Base-by-base conservation (phyloP, 2,329 filamentous ascomycete species). In the Trichoderma oligosporum region DNA sequence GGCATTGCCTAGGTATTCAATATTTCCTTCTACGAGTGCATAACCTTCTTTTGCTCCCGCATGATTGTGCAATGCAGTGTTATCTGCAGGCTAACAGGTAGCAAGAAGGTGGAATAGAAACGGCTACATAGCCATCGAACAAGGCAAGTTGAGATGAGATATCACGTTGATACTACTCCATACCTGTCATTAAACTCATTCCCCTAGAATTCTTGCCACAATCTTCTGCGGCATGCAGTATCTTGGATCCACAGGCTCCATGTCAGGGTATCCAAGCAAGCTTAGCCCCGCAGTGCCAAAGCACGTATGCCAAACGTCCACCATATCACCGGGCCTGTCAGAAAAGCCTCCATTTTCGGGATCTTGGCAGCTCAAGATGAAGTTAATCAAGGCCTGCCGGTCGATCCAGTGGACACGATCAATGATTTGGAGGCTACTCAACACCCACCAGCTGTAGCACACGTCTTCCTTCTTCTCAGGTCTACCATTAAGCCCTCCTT, bases 401-500 rank as follows among this genome's bases (percentile, higher is more conserved):
- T 99, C 90, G 69, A 99, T 95, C 94, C 94, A 99, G 71, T 97
- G 89, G 53, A 91, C 81, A 56, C 87, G 86, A 54, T 82, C 85
- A 64, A 99, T 89, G 81, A 97, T 97, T 44, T 88, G 87, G 64
- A 99, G 76, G 70, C 92, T 96, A 68, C 89, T 93, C 68, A 93
- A 77, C 42, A 97, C 94, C 94, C 94, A 99, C 94, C 94, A 99
- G 71, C 91, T 96, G 75, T 99, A 99, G 76, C 94, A 99, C 12
- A 96, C 93, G 71, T 99, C 94, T 70, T 96, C 93, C 61, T 89
- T 76, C 77, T 99, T 99, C 75, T 97, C 94, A 0, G 94, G 94
- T 47, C 94, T 82, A 2, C 94, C 94, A 70, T 99, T 99, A 49
- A 99, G 76, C 0, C 94, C 94, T 27, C 94, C 94, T 46, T 86